Conservation (phyloP, 306 rosid species). For the Pyrus pyrifolia region DNA sequence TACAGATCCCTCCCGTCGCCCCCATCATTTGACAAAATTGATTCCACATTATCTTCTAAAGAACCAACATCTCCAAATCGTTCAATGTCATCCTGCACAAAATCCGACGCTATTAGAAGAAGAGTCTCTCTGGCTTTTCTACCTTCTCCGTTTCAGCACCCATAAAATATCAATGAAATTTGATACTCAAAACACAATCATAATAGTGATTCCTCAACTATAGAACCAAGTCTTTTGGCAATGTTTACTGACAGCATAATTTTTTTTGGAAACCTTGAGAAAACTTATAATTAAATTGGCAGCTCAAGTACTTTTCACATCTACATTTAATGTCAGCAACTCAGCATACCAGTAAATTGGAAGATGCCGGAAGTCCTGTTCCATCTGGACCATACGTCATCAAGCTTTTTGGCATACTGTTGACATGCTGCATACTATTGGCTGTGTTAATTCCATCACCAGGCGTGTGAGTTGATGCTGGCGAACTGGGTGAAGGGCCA, state of each 20-base stretch:
- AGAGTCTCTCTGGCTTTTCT: neutral
- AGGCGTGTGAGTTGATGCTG: constrained; percentile 87
- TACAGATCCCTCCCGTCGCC: constrained; percentile 75
- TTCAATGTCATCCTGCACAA: constrained; percentile 79
- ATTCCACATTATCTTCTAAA: constrained; percentile 85
- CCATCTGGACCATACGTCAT: constrained; percentile 74
- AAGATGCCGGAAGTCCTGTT: constrained; percentile 71
- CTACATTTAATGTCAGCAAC: constrained; percentile 7
- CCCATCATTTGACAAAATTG: constrained; percentile 79
- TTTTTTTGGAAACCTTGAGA: neutral
- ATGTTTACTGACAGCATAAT: neutral
- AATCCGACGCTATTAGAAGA: constrained; percentile 3
- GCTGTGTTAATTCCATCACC: constrained; percentile 73
- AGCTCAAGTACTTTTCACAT: neutral
- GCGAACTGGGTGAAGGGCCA: constrained; percentile 84
- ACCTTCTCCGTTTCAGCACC: neutral
- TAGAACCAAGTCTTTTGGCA: neutral
- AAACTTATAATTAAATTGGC: neutral
- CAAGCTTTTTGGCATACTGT: constrained; percentile 61
- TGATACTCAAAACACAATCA: neutral
- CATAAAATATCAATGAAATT: neutral
- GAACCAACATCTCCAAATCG: constrained; percentile 88
- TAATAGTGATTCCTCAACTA: neutral
- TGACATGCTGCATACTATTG: constrained; percentile 64
- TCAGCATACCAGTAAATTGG: constrained; percentile 76